Evolutionary conservation across 1,284 basidiomycete species (phyloP), one percentile per base, ranked within the genome.

Genomic region (Sporisorium reilianum): DNA sequence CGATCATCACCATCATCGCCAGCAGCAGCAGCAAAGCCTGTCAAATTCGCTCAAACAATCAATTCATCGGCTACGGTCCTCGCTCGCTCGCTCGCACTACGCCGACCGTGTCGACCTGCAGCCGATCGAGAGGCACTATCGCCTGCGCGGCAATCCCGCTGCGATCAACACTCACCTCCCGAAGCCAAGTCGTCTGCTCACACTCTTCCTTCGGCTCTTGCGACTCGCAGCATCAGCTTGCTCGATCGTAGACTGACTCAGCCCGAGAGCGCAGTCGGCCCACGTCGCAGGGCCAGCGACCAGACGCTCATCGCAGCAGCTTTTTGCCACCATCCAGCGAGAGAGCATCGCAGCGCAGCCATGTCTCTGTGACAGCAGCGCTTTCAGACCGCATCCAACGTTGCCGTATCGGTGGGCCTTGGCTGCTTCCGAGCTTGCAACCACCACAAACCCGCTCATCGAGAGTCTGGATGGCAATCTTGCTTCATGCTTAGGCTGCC

Each of bases 341-440:
- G 18, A 30, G 6, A 50, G 48, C 14, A 23, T 6, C 32, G 6
- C 20, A 23, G 48, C 32, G 6, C 20, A 23, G 48, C 32, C 32
- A 50, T 50, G 48, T 50, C 48, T 25, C 48, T 50, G 32, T 50
- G 12, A 36, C 48, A 25, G 32, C 32, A 14, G 32, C 22, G 23
- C 22, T 23, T 23, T 11, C 6, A 2, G 14, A 5, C 14, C 32
- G 30, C 48, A 23, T 48, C 48, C n/a, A 10, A 23, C 22, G 20
- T 20, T 23, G 48, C 32, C 32, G 12, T 36, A 22, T 34, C 22
- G 9, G 4, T 22, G 5, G 28, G 25, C 26, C 28, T 18, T 32
- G 28, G 28, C 18, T 30, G 28, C 46, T 48, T 30, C 18, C 46
- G 9, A 3, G 28, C n/a, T 48, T 18, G 46, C 28, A 30, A 48